A percentile compares a stretch with the other conserved stretches of the same genome.
Evolutionary conservation across 2,329 filamentous ascomycete species (phyloP).

Genomic region (Zymoseptoria tritici): DNA sequence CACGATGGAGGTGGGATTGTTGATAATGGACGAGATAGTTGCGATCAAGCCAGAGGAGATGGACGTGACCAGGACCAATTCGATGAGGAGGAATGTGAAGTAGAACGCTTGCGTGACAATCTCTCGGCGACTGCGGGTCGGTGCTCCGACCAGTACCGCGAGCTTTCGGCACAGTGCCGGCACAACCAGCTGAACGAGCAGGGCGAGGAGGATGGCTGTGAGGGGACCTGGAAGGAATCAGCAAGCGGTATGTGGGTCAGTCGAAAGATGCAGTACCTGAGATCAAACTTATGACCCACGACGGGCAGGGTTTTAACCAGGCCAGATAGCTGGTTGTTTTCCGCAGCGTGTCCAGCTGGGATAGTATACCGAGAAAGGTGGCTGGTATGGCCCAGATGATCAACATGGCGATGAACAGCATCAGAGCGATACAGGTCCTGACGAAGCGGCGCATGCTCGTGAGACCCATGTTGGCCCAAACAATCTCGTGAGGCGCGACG

Average conservation of each 20-base stretch:
- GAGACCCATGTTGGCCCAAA: conserved; percentile 13
- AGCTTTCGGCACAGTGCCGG: conserved; percentile 9
- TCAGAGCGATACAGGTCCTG: conserved; percentile 4
- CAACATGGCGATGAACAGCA: conserved; percentile 9
- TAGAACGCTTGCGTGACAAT: conserved; percentile 10
- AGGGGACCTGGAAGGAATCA: conserved; percentile 3
- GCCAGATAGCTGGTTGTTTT: neutral
- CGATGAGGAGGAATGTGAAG: conserved; percentile 13
- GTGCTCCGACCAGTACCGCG: conserved; percentile 5
- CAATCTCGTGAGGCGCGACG: conserved; percentile 12
- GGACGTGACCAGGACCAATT: conserved; percentile 10
- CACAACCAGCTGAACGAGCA: conserved; percentile 9
- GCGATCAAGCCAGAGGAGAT: conserved; percentile 7
- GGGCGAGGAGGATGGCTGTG: conserved; percentile 5
- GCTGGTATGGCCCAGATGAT: conserved; percentile 11
- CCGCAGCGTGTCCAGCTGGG: conserved; percentile 6
- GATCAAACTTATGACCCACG: conserved; percentile 9
- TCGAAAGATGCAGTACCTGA: neutral
- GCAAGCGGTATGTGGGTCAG: neutral
- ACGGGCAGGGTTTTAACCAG: conserved; percentile 5
- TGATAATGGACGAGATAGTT: conserved; percentile 1
- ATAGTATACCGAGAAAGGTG: conserved; percentile 7
- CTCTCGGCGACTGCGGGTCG: conserved; percentile 8
- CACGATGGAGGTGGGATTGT: conserved; percentile 4
- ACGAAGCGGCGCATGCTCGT: conserved; percentile 6